Evolutionary conservation across 1,139 yeast genomes (phyloP).

Genomic region (Magnusiomyces paraingens): DNA sequence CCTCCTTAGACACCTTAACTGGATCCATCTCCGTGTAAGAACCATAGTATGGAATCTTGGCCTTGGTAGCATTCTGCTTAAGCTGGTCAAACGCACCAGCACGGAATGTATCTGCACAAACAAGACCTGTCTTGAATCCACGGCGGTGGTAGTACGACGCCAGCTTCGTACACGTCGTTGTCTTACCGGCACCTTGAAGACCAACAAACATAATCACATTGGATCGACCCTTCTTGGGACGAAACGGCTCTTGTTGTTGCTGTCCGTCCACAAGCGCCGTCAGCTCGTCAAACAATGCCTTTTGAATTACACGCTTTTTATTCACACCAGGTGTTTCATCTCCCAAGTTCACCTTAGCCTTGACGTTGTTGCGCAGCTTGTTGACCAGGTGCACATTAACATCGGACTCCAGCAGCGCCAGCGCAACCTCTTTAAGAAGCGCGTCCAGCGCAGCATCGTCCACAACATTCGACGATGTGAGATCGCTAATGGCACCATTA

Average conservation of each 20-base stretch:
- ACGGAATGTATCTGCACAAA: constrained; percentile 98
- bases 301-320: constrained; percentile 75
- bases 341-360: constrained; percentile 47
- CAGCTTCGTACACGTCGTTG: constrained; percentile 93
- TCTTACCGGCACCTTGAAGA: constrained; percentile 97
- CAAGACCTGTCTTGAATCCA: constrained; percentile 91
- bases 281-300: constrained; percentile 88
- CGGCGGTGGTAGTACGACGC: constrained; percentile 92
- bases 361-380: constrained; percentile 66
- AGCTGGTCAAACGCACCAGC: constrained; percentile 99
- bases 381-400: constrained; percentile 84
- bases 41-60: constrained; percentile 90
- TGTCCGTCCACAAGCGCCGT: constrained; percentile 72
- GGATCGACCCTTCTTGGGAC: constrained; percentile 72
- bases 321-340: constrained; percentile 47
- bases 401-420: constrained; percentile 86
- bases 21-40: constrained; percentile 96
- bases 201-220: constrained; percentile 96
- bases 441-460: constrained; percentile 55
- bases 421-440: constrained; percentile 81
- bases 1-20: constrained; percentile 82
- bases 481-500: constrained; percentile 64
- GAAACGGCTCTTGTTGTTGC: constrained; percentile 46
- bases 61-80: constrained; percentile 94
- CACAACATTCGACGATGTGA: constrained; percentile 56